Conservation (phyloP, 2,329 filamentous ascomycete species). For the Cladophialophora chaetospira region DNA sequence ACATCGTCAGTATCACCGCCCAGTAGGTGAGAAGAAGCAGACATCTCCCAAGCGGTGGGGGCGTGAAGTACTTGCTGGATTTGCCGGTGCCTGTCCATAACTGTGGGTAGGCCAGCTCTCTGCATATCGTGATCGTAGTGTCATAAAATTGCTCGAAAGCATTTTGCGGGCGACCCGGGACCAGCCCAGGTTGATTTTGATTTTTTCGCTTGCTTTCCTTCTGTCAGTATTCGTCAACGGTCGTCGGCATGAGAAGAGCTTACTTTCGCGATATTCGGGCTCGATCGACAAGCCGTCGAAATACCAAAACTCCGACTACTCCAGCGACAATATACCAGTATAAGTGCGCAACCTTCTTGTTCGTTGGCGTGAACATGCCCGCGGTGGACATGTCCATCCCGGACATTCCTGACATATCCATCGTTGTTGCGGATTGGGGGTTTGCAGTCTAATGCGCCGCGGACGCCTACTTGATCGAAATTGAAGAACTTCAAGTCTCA, state of each 20-base stretch:
- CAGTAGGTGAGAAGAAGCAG: slow-evolving; percentile 28
- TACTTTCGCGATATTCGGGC: slow-evolving; percentile 5
- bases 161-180: slow-evolving; percentile 23
- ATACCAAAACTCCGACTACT: slow-evolving; percentile 15
- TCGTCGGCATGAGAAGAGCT: neutral
- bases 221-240: neutral
- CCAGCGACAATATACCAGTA: slow-evolving; percentile 31
- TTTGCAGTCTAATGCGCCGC: neutral
- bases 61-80: slow-evolving; percentile 25
- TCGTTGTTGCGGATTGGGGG: slow-evolving; percentile 4
- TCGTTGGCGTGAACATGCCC: slow-evolving; percentile 25
- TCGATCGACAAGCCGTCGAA: slow-evolving; percentile 20
- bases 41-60: slow-evolving; percentile 27
- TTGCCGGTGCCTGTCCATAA: slow-evolving; percentile 24
- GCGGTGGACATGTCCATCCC: slow-evolving; percentile 31
- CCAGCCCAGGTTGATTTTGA: slow-evolving; percentile 7
- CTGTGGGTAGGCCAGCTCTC: slow-evolving; percentile 27
- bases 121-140: slow-evolving; percentile 23
- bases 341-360: slow-evolving; percentile 25
- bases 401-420: slow-evolving; percentile 29
- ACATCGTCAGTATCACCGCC: slow-evolving; percentile 28
- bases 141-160: slow-evolving; percentile 26
- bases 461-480: neutral
- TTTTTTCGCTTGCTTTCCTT: slow-evolving; percentile 13
- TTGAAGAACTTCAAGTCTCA: neutral